Evolutionary conservation across 2,329 filamentous ascomycete species (phyloP).

Genomic region (Cytospora chrysosperma): DNA sequence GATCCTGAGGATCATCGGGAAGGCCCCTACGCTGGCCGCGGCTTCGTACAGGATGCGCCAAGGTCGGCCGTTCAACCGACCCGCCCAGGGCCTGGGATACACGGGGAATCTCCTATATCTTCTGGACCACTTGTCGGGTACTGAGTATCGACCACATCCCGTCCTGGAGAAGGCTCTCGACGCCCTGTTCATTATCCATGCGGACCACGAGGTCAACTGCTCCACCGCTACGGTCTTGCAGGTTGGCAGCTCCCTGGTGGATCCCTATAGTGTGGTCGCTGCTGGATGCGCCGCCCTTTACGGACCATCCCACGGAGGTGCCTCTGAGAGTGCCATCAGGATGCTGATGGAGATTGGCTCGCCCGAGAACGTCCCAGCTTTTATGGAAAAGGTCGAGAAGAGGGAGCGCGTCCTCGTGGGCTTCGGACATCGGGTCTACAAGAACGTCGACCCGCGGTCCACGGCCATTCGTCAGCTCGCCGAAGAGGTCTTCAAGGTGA

Average conservation of each 20-base stretch:
- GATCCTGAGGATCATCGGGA: conserved; percentile 52
- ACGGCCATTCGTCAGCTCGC: conserved; percentile 49
- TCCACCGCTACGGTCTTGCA: conserved; percentile 56
- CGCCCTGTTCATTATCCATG: conserved; percentile 54
- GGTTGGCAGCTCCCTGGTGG: conserved; percentile 55
- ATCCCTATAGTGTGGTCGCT: conserved; percentile 54
- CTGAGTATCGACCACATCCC: conserved; percentile 48
- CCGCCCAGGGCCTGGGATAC: conserved; percentile 48
- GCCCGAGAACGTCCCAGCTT: conserved; percentile 48
- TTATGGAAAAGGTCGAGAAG: conserved; percentile 50
- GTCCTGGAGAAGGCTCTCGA: conserved; percentile 52
- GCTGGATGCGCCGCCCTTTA: conserved; percentile 54
- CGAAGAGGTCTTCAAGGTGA: conserved; percentile 49
- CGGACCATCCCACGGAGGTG: conserved; percentile 59
- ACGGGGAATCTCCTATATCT: conserved; percentile 56
- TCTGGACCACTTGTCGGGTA: conserved; percentile 49
- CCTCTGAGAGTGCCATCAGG: conserved; percentile 56
- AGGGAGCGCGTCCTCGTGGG: conserved; percentile 53
- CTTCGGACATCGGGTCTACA: conserved; percentile 56
- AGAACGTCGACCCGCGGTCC: conserved; percentile 53
- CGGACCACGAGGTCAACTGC: conserved; percentile 60
- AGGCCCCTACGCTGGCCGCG: conserved; percentile 50
- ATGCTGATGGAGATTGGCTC: conserved; percentile 52
- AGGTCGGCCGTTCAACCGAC: conserved; percentile 50
- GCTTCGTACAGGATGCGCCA: conserved; percentile 53